Base-by-base conservation (phyloP, 169 alveolate species). In the Eimeria tenella region DNA sequence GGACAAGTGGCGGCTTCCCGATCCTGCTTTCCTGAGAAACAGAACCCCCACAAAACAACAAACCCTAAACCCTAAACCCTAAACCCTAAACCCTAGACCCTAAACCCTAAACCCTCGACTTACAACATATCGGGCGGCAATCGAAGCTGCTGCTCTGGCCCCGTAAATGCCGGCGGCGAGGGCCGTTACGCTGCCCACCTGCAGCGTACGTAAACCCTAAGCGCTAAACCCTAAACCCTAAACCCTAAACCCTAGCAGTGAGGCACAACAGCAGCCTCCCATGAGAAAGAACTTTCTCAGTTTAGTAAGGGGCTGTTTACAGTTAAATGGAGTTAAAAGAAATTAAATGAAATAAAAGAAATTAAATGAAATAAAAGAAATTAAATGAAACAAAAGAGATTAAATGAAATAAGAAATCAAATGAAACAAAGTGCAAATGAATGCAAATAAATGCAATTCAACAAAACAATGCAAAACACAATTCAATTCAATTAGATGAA, bases 1-100 rank as follows among this genome's bases (percentile, higher is more conserved):
- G 93, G 63, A 96, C 95, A 25, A 96, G 95, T 19, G 96, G 95
- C 17, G 97, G 97, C 90, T 91, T 95, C 15, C 97, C 96, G 71
- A 95, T 55, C 23, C 95, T 93, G 10, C 96, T 31, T 75, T 93
- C 95, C 95, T 92, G 73, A 15, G 23, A 4, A 17, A 5, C 23
- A 10, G 55, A 49, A 31, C 42, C 42, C 42, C 42, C 42, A 31
- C 42, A 31, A 31, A 31, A 31, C 42, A 31, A 31, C 68, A 58
- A 58, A 58, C 68, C 21, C 68, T 58, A 58, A 58, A 31, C 42
- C 42, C 42, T 31, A 31, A 31, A 31, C 42, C 42, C 42, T 31
- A 31, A 31, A 31, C 42, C 42, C 68, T 13, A 58, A 17, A 58
- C 68, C 68, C n/a, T 68, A 13, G 1, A 68, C 77, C 77, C 77